These are phyloP conservation scores for Hippophae tibetana DNA, from an alignment of 306 rosid species.

Conservation along the genomic window DNA sequence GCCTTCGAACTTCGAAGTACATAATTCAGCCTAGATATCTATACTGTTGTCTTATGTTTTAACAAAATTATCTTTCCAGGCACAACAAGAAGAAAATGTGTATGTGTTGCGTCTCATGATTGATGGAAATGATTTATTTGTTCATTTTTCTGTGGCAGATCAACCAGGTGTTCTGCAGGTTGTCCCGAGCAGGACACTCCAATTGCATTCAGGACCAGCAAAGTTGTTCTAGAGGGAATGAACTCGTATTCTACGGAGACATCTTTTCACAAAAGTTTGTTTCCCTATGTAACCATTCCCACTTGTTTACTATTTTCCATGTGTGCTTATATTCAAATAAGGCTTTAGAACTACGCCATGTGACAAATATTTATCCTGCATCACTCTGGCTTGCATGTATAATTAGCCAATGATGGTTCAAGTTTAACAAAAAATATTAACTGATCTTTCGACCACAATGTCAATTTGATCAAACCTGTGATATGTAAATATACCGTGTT, in stretches of 20 bases:
- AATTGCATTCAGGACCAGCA: constrained; percentile 53
- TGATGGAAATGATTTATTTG: not conserved
- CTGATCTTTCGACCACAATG: too few species aligned
- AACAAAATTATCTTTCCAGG: not conserved
- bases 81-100: not conserved
- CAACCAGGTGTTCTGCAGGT: constrained; percentile 97
- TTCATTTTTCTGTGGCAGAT: constrained; percentile 33
- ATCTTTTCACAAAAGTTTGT: not conserved
- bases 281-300: not conserved
- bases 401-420: not conserved
- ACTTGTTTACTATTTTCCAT: not conserved
- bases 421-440: too few species aligned
- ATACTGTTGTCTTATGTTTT: too few species aligned
- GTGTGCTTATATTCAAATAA: not conserved
- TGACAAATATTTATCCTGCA: too few species aligned
- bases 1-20: too few species aligned
- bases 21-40: too few species aligned
- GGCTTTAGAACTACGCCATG: not conserved
- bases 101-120: not conserved
- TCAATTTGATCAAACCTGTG: too few species aligned
- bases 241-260: not conserved
- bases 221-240: constrained; percentile 1
- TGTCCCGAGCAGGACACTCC: constrained; percentile 54
- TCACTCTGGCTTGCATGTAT: not conserved
- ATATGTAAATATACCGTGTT: too few species aligned